A percentile compares a stretch with the other conserved stretches of the same genome.
phyloP scores from a whole-genome alignment of 768 basidiomycete species.

The Mycena albidolilacea region DNA sequence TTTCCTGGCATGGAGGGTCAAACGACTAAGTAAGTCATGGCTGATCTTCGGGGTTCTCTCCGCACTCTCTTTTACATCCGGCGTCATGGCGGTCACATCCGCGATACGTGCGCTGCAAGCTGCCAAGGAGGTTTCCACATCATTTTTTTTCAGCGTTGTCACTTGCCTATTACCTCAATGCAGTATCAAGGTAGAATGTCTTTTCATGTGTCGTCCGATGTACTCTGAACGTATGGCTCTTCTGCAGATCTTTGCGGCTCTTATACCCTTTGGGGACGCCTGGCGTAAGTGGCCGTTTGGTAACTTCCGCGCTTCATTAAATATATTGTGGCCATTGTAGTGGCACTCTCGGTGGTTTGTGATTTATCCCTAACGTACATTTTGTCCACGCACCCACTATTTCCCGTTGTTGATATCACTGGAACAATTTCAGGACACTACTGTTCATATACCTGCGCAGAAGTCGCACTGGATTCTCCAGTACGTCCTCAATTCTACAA shows the following conservation, averaged over 20 bases:
- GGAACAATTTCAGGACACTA: not conserved
- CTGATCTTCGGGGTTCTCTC: conserved; percentile 8
- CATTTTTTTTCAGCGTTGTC: not conserved
- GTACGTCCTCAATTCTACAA: not conserved
- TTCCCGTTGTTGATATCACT: not conserved
- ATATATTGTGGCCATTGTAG: not conserved
- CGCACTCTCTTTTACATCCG: conserved; percentile 2
- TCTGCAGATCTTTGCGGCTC: conserved; percentile 13
- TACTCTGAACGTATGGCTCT: not conserved
- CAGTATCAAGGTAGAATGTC: conserved; percentile 1
- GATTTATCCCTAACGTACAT: conserved; percentile 18
- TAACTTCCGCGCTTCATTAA: not conserved
- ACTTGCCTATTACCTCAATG: not conserved
- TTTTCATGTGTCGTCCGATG: not conserved
- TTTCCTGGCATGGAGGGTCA: conserved; percentile 14
- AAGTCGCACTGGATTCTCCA: conserved; percentile 12
- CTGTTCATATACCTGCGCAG: conserved; percentile 18
- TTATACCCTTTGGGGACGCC: conserved; percentile 19
- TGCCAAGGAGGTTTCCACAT: conserved; percentile 6
- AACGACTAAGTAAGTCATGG: conserved; percentile 12
- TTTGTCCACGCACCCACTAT: not conserved
- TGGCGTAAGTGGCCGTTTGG: conserved; percentile 3
- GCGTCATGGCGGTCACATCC: conserved; percentile 13
- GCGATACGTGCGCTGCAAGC: conserved; percentile 12
- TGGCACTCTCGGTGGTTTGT: conserved; percentile 17